phyloP scores from a whole-genome alignment of 768 basidiomycete genomes.

The Dictyophora rubrovolvata region DNA sequence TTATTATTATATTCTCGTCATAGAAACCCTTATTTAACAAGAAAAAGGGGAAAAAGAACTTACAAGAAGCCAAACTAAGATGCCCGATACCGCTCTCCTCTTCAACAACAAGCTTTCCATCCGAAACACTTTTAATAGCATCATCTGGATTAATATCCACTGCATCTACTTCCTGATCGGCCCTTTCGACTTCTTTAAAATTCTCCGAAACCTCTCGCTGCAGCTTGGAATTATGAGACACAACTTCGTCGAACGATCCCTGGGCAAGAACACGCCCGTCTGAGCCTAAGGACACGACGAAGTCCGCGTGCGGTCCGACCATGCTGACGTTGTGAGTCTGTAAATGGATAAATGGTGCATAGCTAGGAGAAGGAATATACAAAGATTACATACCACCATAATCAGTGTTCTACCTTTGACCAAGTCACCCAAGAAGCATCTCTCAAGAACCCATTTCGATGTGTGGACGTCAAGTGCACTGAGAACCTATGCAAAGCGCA shows the following conservation, averaged over 20 bases:
- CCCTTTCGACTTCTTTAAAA: constrained; percentile 12
- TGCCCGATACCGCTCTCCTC: constrained; percentile 57
- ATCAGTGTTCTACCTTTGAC: constrained; percentile 33
- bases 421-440: constrained; percentile 33
- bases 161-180: constrained; percentile 19
- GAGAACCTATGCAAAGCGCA: too few species aligned
- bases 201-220: constrained; percentile 20
- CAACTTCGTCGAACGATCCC: constrained; percentile 38
- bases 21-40: constrained; percentile 13
- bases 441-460: constrained; percentile 38
- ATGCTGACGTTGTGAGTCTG: constrained; percentile 46
- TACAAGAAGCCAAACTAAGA: constrained; percentile 40
- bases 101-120: constrained; percentile 50
- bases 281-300: constrained; percentile 42
- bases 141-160: constrained; percentile 14
- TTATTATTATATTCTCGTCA: background rate
- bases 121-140: constrained; percentile 18
- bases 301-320: constrained; percentile 41
- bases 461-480: constrained; percentile 36
- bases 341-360: background rate
- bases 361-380: background rate
- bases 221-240: constrained; percentile 30
- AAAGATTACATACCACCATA: constrained; percentile 13
- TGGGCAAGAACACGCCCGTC: constrained; percentile 44
- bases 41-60: constrained; percentile 25